phyloP scores from a whole-genome alignment of 495 filamentous ascomycete species.

The Podospora tetraspora region DNA sequence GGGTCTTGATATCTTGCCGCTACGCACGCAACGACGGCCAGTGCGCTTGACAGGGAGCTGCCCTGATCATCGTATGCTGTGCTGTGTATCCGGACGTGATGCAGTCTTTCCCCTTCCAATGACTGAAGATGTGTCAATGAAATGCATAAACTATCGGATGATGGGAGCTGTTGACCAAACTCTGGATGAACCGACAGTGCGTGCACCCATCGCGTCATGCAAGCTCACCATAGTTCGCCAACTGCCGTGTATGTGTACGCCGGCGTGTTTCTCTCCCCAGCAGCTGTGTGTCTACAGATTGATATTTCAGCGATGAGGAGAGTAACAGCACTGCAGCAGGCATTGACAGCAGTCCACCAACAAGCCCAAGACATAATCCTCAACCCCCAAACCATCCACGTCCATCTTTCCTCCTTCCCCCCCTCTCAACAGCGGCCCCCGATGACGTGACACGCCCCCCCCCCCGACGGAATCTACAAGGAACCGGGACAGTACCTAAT shows the following conservation, averaged over 20 bases:
- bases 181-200: neutral
- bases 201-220: neutral
- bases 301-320: neutral
- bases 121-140: neutral
- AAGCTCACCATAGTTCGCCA: neutral
- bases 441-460: neutral
- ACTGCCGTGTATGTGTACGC: neutral
- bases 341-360: neutral
- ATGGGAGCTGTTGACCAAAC: neutral
- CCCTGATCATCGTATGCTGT: neutral
- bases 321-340: neutral
- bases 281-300: neutral
- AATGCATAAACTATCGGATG: neutral
- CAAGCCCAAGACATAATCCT: too few species aligned
- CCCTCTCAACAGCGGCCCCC: neutral
- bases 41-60: neutral
- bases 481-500: neutral
- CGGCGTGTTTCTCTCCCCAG: neutral
- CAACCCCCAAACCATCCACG: neutral
- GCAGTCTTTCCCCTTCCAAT: neutral
- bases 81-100: neutral
- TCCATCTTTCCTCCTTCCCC: neutral
- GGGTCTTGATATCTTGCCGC: neutral
- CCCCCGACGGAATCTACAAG: neutral
- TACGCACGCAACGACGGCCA: neutral